Evolutionary conservation across 257 asterid genomes (phyloP).

Genomic region (Capsicum rhomboideum): DNA sequence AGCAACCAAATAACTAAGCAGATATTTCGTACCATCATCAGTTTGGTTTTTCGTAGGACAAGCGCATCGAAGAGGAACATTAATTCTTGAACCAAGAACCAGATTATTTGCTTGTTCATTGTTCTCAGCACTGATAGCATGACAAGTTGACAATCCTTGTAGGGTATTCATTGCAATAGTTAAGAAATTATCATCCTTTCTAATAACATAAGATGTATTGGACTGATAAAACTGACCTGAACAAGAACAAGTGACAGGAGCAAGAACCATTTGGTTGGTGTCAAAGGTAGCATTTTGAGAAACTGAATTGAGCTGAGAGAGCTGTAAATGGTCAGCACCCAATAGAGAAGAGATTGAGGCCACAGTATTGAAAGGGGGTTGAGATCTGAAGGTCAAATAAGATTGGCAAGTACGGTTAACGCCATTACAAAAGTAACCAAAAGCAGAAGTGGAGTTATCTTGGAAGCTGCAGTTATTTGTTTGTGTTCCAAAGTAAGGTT

Average conservation of each 20-base stretch:
- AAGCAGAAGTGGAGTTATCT: slow-evolving; percentile 36
- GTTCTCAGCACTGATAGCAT: slow-evolving; percentile 49
- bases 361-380: slow-evolving; percentile 40
- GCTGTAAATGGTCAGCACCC: slow-evolving; percentile 26
- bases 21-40: slow-evolving; percentile 35
- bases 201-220: slow-evolving; percentile 40
- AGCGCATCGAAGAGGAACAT: slow-evolving; percentile 76
- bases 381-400: slow-evolving; percentile 69
- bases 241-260: slow-evolving; percentile 78
- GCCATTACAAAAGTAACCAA: slow-evolving; percentile 83
- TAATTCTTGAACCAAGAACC: slow-evolving; percentile 21
- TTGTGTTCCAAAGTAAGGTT: slow-evolving; percentile 43
- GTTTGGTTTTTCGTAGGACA: slow-evolving; percentile 63
- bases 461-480: slow-evolving; percentile 13
- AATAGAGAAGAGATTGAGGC: slow-evolving; percentile 54
- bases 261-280: slow-evolving; percentile 30
- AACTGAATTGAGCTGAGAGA: slow-evolving; percentile 56
- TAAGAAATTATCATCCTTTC: not conserved
- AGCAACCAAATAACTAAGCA: slow-evolving; percentile 47
- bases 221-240: slow-evolving; percentile 45
- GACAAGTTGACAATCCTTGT: slow-evolving; percentile 69
- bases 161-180: slow-evolving; percentile 32
- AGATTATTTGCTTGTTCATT: not conserved
- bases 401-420: slow-evolving; percentile 39
- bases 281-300: slow-evolving; percentile 21